A percentile compares a stretch with the other conserved stretches of the same genome.
Conservation (phyloP, 306 rosid species). For the Astragalus glycyphyllos region DNA sequence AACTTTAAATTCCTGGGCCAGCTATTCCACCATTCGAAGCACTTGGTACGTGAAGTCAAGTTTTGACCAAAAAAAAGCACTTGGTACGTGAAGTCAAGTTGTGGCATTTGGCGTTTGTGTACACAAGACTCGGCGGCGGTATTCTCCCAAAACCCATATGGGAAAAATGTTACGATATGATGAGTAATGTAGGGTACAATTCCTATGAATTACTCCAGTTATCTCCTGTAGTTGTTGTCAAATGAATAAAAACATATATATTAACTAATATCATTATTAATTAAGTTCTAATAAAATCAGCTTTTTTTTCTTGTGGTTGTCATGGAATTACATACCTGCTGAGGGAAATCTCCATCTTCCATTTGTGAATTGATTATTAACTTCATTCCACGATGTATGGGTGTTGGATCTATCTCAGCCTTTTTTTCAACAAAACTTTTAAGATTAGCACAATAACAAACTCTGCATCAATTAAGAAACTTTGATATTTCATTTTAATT, state of each 20-base stretch:
- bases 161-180: conserved; percentile 62
- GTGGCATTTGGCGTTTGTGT: background rate
- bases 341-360: conserved; percentile 85
- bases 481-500: too few species aligned
- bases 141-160: conserved; percentile 65
- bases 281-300: background rate
- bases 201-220: conserved; percentile 58
- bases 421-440: conserved; percentile 45
- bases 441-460: background rate
- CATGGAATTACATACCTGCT: conserved; percentile 51
- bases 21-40: too few species aligned
- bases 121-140: conserved; percentile 45
- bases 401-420: conserved; percentile 59
- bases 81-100: background rate
- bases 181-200: conserved; percentile 56
- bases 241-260: background rate
- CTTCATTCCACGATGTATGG: conserved; percentile 63
- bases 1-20: too few species aligned
- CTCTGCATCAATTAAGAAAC: too few species aligned
- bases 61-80: too few species aligned
- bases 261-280: background rate
- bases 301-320: background rate
- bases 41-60: too few species aligned
- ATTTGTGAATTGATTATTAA: conserved; percentile 65
- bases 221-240: conserved; percentile 50